A percentile compares a stretch with the other conserved stretches of the same genome.
Evolutionary conservation across 179 eudicot genomes (phyloP).

Genomic region (Spinacia oleracea): DNA sequence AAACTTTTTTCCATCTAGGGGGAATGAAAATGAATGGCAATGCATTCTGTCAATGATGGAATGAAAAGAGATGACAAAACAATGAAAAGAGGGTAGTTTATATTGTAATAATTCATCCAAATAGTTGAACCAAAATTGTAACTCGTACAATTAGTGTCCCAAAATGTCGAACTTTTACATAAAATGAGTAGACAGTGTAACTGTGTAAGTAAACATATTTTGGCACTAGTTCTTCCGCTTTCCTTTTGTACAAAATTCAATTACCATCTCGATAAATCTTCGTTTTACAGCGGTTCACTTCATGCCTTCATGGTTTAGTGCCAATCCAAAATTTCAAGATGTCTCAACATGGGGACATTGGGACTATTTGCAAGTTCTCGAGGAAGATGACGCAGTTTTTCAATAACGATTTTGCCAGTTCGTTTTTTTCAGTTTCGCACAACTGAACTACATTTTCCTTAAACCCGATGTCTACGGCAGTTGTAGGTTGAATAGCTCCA

Average conservation of each 20-base stretch:
- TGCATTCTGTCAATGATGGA: too few species aligned
- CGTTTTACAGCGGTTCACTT: not conserved
- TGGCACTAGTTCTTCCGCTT: not conserved
- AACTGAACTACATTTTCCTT: conserved; percentile 55
- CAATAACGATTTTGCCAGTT: conserved; percentile 70
- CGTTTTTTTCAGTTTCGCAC: conserved; percentile 67
- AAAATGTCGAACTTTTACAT: not conserved
- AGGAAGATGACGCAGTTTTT: conserved; percentile 61
- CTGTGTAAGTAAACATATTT: too few species aligned
- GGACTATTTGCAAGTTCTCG: conserved; percentile 33
- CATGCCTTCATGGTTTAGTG: not conserved
- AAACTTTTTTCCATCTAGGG: too few species aligned
- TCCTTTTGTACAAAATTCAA: not conserved
- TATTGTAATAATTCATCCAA: too few species aligned
- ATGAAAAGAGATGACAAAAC: too few species aligned
- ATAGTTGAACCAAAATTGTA: too few species aligned
- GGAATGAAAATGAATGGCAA: too few species aligned
- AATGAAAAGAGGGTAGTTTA: not conserved
- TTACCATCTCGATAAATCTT: not conserved
- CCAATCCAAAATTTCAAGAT: conserved; percentile 9
- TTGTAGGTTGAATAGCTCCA: conserved; percentile 37
- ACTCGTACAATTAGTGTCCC: too few species aligned
- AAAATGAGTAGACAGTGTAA: not conserved
- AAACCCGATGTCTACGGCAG: conserved; percentile 40
- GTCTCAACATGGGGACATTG: not conserved